phyloP scores from a whole-genome alignment of 2,329 filamentous ascomycete species.

The Rugonectria rugulosa region DNA sequence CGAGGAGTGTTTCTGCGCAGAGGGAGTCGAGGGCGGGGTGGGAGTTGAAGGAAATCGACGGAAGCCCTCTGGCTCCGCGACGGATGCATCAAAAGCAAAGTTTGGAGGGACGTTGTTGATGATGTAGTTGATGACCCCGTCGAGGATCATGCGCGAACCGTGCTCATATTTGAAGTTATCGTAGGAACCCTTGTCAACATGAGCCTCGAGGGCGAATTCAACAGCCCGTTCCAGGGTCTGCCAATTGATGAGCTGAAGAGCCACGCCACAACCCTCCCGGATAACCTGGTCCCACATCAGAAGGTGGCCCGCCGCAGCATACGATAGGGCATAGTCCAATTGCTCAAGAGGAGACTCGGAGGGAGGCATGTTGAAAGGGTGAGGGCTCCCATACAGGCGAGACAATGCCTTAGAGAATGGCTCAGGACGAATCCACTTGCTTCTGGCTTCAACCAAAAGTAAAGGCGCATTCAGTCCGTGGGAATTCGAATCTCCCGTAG shows the following conservation, averaged over 20 bases:
- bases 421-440: conserved; percentile 62
- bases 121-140: conserved; percentile 65
- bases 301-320: conserved; percentile 68
- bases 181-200: conserved; percentile 45
- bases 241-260: conserved; percentile 66
- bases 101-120: conserved; percentile 65
- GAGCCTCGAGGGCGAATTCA: conserved; percentile 61
- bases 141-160: conserved; percentile 62
- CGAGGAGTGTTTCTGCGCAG: conserved; percentile 19
- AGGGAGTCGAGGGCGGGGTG: conserved; percentile 16
- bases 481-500: neutral
- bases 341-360: conserved; percentile 50
- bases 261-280: conserved; percentile 66
- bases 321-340: conserved; percentile 67
- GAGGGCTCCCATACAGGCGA: conserved; percentile 62
- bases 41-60: conserved; percentile 48
- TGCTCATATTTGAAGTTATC: conserved; percentile 61
- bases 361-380: conserved; percentile 50
- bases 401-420: conserved; percentile 66
- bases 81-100: conserved; percentile 64
- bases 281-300: conserved; percentile 64
- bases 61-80: conserved; percentile 46
- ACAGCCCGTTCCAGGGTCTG: conserved; percentile 67
- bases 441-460: conserved; percentile 55
- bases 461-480: conserved; percentile 37